These are phyloP conservation scores for Pilobolus umbonatus DNA, from an alignment of 192 early-diverging fungal genomes.

Conservation along the genomic window DNA sequence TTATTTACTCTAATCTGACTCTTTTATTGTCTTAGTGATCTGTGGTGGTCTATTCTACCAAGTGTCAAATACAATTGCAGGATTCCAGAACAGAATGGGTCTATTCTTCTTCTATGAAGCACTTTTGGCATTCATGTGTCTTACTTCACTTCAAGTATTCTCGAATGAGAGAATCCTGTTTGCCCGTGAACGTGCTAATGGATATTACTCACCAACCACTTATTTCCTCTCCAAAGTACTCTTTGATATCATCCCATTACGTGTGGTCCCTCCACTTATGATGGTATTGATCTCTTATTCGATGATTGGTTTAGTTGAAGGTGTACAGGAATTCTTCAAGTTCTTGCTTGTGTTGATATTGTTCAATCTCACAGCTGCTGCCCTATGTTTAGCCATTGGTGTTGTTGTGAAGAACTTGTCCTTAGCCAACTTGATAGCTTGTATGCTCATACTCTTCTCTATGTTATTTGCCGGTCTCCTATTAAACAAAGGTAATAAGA, in stretches of 20 bases:
- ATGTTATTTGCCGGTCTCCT: slow-evolving; percentile 90
- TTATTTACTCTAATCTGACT: slow-evolving; percentile 1
- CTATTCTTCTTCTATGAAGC: slow-evolving; percentile 65
- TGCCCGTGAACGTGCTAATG: slow-evolving; percentile 67
- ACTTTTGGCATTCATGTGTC: slow-evolving; percentile 55
- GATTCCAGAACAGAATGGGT: slow-evolving; percentile 62
- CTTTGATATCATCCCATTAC: slow-evolving; percentile 71
- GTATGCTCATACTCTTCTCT: slow-evolving; percentile 77
- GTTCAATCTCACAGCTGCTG: slow-evolving; percentile 76
- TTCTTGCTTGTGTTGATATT: slow-evolving; percentile 74
- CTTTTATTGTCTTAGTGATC: slow-evolving; percentile 9
- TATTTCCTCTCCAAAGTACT: slow-evolving; percentile 69
- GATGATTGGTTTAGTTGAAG: slow-evolving; percentile 75
- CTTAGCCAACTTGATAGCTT: slow-evolving; percentile 73
- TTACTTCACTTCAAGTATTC: slow-evolving; percentile 64
- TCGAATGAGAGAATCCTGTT: slow-evolving; percentile 65
- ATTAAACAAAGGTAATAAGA: slow-evolving; percentile 67
- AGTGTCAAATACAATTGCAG: slow-evolving; percentile 51
- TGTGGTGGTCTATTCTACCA: slow-evolving; percentile 64
- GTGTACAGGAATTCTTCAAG: slow-evolving; percentile 56
- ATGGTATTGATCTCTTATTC: slow-evolving; percentile 79
- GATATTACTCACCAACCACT: slow-evolving; percentile 64
- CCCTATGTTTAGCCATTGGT: slow-evolving; percentile 68
- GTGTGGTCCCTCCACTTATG: slow-evolving; percentile 76
- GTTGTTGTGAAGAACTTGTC: slow-evolving; percentile 69